Evolutionary conservation across 371 early-diverging fungal species (phyloP), one percentile per base, ranked within the genome.

Genomic region (Apophysomyces ossiformis): DNA sequence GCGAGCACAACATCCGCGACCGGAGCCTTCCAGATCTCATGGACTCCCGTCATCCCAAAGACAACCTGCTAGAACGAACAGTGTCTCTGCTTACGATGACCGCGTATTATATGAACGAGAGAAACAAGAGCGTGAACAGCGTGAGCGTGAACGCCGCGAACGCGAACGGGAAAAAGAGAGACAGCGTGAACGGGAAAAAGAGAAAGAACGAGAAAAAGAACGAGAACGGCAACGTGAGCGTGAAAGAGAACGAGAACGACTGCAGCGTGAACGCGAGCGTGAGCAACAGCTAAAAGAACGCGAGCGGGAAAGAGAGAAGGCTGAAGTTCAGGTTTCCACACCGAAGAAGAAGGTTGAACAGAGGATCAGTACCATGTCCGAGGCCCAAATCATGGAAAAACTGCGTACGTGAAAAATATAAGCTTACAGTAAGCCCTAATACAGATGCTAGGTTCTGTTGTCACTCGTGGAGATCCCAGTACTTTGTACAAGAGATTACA

Each of bases 301-400:
- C 8, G 75, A 74, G 45, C 68, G 78, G 9, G 72, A 77, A 43
- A 69, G 67, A 65, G 77, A 72, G 43, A 77, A 70, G 63, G 64
- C 74, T 11, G 74, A 76, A 64, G 69, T 74, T 44, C 57, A 66
- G 2, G 71, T 67, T 2, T 69, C 73, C 36, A 32, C 78, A 9
- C 70, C 69, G 4, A 75, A 77, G 61, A 89, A 90, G 74, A 86
- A 84, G 71, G 82, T 81, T 0, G 89, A 89, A 64, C 87, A 85
- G 61, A 83, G 93, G 62, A 86, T 95, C 69, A 92, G 93, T 50
- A 94, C 92, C 36, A 84, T 96, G 91, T 87, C 95, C 7, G 96
- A 96, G 71, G 83, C 92, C 26, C 94, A 98, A 77, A 89, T 96
- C 60, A 96, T 97, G 96, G 92, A 93, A 35, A 92, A 88, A 73